A percentile compares a stretch with the other conserved stretches of the same genome.
phyloP scores from a whole-genome alignment of 345 rosid species.

The Eutrema japonicum region DNA sequence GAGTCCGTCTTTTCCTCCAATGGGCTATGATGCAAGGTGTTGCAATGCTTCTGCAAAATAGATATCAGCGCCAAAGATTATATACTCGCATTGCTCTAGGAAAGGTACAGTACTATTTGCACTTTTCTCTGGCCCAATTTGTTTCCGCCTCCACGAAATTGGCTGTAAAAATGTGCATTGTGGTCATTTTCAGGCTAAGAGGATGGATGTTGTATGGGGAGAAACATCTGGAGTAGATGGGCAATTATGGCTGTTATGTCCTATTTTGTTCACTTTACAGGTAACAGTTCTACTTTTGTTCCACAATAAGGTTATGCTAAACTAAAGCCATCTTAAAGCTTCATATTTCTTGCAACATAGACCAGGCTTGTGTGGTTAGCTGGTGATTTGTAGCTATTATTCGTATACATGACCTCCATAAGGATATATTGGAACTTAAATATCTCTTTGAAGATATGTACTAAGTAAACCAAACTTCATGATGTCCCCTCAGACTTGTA shows the following conservation, averaged over 20 bases:
- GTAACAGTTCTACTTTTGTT: constrained; percentile 45
- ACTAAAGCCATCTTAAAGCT: constrained; percentile 4
- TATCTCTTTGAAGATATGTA: neutral
- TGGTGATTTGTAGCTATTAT: constrained; percentile 14
- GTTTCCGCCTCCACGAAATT: neutral
- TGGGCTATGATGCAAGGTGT: constrained; percentile 99
- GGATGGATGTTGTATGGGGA: constrained; percentile 99
- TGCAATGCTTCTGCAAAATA: constrained; percentile 96
- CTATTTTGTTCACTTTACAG: constrained; percentile 91
- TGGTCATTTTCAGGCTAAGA: constrained; percentile 71
- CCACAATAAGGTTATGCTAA: neutral
- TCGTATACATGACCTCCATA: constrained; percentile 7
- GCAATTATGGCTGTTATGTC: constrained; percentile 88
- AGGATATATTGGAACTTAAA: constrained; percentile 14
- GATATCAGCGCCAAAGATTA: constrained; percentile 98
- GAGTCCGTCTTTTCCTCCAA: constrained; percentile 93
- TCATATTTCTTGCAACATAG: constrained; percentile 2
- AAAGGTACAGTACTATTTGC: constrained; percentile 57
- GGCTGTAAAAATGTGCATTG: constrained; percentile 1
- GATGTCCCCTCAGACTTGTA: constrained; percentile 5
- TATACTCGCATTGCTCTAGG: constrained; percentile 98
- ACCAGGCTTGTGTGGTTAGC: constrained; percentile 9
- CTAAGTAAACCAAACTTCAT: constrained; percentile 1
- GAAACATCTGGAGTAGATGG: constrained; percentile 99
- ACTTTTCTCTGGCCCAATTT: constrained; percentile 3